These are phyloP conservation scores for Myotisia sp. DNA, from an alignment of 2,329 filamentous ascomycete genomes.

Conservation along the genomic window DNA sequence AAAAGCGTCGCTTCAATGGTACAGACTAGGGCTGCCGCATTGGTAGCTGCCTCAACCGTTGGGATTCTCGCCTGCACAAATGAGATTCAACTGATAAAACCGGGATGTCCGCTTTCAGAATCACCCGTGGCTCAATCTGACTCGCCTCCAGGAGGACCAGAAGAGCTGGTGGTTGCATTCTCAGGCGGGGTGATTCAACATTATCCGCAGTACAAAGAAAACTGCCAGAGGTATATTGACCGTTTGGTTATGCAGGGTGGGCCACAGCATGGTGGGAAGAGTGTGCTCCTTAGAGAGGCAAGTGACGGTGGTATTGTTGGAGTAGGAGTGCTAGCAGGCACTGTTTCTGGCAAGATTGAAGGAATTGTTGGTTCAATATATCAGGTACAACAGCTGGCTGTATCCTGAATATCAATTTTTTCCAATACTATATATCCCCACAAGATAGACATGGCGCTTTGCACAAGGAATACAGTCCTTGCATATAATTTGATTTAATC, in stretches of 20 bases:
- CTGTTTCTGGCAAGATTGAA: conserved; percentile 15
- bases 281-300: conserved; percentile 36
- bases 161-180: conserved; percentile 58
- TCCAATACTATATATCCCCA: too few relatives aligned
- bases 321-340: conserved; percentile 38
- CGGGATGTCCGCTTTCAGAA: neutral
- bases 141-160: conserved; percentile 14
- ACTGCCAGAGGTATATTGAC: conserved; percentile 56
- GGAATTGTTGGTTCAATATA: too few relatives aligned
- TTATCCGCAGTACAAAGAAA: conserved; percentile 55
- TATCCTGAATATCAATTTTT: too few relatives aligned
- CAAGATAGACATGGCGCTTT: too few relatives aligned
- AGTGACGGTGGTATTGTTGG: conserved; percentile 39
- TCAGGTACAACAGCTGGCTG: too few relatives aligned
- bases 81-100: conserved; percentile 38
- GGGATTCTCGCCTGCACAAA: conserved; percentile 52
- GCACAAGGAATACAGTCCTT: too few relatives aligned
- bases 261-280: conserved; percentile 30
- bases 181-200: conserved; percentile 67
- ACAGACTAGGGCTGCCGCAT: conserved; percentile 52
- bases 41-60: conserved; percentile 55
- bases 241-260: conserved; percentile 29
- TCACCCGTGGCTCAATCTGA: neutral
- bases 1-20: conserved; percentile 53
- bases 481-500: too few relatives aligned